Evolutionary conservation across 192 early-diverging fungal genomes (phyloP).

Genomic region (Mycoemilia scoparia): DNA sequence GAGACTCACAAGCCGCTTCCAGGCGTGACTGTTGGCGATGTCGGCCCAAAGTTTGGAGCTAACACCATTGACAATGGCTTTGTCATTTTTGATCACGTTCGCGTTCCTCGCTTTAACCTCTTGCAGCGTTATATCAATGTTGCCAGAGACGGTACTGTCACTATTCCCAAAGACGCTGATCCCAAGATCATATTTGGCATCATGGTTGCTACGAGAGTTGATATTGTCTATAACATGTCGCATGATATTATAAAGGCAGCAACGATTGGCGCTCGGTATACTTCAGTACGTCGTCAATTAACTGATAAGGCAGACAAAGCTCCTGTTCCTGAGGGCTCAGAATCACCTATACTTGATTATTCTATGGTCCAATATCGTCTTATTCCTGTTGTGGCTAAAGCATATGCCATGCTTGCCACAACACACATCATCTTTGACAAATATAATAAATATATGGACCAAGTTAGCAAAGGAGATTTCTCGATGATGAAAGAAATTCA

Average conservation of each 20-base stretch:
- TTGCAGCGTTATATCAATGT: constrained; percentile 57
- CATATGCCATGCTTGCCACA: constrained; percentile 56
- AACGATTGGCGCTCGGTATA: constrained; percentile 54
- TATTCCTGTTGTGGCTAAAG: constrained; percentile 47
- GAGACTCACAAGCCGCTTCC: constrained; percentile 50
- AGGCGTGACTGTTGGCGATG: constrained; percentile 70
- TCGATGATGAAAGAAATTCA: constrained; percentile 52
- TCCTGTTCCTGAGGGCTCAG: constrained; percentile 9
- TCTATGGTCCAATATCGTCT: constrained; percentile 61
- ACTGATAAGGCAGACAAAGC: constrained; percentile 28
- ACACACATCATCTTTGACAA: constrained; percentile 39
- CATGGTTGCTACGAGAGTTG: constrained; percentile 66
- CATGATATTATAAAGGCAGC: constrained; percentile 42
- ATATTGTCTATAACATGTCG: constrained; percentile 44
- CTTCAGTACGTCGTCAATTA: constrained; percentile 54
- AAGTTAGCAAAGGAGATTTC: constrained; percentile 40
- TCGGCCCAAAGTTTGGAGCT: constrained; percentile 80
- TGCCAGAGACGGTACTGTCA: constrained; percentile 45
- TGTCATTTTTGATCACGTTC: constrained; percentile 62
- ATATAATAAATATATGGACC: constrained; percentile 39
- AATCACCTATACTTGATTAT: constrained; percentile 60
- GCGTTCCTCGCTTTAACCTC: constrained; percentile 60
- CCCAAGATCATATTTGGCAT: constrained; percentile 69
- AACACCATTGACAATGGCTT: constrained; percentile 75
- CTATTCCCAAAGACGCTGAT: constrained; percentile 47